Evolutionary conservation across 257 asterid species (phyloP), one percentile per base, ranked within the genome.

Genomic region (Echium plantagineum): DNA sequence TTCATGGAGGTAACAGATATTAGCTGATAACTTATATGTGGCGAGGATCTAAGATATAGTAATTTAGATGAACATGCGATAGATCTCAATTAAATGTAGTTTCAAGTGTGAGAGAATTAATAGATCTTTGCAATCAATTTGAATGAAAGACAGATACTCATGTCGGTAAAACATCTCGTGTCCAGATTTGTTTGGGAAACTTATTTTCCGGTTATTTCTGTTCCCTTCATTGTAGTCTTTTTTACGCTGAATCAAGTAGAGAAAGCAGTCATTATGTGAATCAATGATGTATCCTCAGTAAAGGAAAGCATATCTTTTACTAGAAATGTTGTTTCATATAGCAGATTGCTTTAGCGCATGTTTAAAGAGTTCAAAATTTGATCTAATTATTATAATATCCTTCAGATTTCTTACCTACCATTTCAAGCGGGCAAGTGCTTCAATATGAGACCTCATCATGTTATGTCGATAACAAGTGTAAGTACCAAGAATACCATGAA

Each of bases 1-100:
- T 89, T 54, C 88, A 77, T 70, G 99, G 95, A 78, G 97, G 99
- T 93, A 83, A 82, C 59, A 66, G 56, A 68, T 16, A 60, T 12
- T 58, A 57, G 63, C 21, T 15, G 46, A 60, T 38, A 7, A 18
- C 12, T 53, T 53, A n/a, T n/a, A 52, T 52, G 55, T 42, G 17
- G 17, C 17, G 16, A 13, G 32, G 5, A 28, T 28, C 32, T 28
- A 6, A 28, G 9, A 52, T 16, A 53, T 1, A 24, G 26, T n/a
- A 18, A 53, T 7, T 53, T n/a, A 8, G 12, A 53, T n/a, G 4
- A n/a, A 18, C 21, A 53, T n/a, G 57, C 20, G 22, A 10, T n/a
- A 52, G 56, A 52, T 52, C 10, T 7, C 46, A 12, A 9, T 7
- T 35, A 35, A 7, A 35, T 12, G 1, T 35, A 35, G 13, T 35